Evolutionary conservation across 2,329 filamentous ascomycete species (phyloP).

Genomic region (Trichothecium roseum): DNA sequence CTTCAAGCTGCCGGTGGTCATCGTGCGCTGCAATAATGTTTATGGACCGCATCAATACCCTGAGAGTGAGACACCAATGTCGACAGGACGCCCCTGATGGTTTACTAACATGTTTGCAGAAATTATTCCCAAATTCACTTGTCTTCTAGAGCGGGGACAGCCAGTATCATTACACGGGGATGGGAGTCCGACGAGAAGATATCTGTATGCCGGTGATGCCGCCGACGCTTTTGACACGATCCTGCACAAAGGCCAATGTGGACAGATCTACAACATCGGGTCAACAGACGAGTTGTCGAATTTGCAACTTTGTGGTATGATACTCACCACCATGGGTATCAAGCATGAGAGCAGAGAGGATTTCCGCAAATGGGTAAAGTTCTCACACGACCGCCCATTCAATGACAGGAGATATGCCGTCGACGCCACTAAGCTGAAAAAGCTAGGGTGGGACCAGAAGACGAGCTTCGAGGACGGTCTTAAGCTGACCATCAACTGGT

Average conservation of each 20-base stretch:
- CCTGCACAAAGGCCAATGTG: slow-evolving; percentile 63
- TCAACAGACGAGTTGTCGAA: slow-evolving; percentile 72
- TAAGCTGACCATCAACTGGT: slow-evolving; percentile 58
- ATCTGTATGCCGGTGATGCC: slow-evolving; percentile 70
- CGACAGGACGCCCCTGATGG: neutral
- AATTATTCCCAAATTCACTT: slow-evolving; percentile 75
- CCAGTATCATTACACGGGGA: slow-evolving; percentile 68
- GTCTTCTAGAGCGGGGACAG: slow-evolving; percentile 54
- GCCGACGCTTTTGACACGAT: slow-evolving; percentile 78
- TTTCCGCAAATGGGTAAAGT: slow-evolving; percentile 56
- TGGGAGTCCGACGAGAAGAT: slow-evolving; percentile 63
- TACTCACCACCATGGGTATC: slow-evolving; percentile 54
- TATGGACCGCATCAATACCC: slow-evolving; percentile 79
- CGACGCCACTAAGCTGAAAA: slow-evolving; percentile 55
- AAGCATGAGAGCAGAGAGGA: slow-evolving; percentile 37
- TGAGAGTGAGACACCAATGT: slow-evolving; percentile 51
- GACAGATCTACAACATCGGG: slow-evolving; percentile 74
- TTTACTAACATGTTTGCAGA: slow-evolving; percentile 34
- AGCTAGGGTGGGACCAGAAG: slow-evolving; percentile 60
- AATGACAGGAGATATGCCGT: slow-evolving; percentile 67
- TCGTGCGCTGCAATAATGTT: slow-evolving; percentile 75
- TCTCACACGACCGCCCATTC: slow-evolving; percentile 69
- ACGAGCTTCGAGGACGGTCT: slow-evolving; percentile 55
- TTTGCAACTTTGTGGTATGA: slow-evolving; percentile 52
- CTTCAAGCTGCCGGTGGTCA: slow-evolving; percentile 70